Conservation (phyloP, 2,329 filamentous ascomycete species). For the Simplicillium sp. region DNA sequence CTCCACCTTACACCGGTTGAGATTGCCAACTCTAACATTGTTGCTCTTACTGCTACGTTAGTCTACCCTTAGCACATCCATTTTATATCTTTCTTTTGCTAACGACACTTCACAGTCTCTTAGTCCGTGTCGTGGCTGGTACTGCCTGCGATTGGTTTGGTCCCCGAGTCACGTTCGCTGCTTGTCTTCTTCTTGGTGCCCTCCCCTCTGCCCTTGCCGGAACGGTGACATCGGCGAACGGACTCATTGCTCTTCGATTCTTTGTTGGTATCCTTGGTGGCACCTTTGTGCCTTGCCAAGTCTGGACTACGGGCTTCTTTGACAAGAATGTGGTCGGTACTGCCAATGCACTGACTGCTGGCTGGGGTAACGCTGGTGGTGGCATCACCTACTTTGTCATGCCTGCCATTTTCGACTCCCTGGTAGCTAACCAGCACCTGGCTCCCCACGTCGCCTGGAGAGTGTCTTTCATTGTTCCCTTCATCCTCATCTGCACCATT, state of each 20-base stretch:
- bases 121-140: constrained; percentile 70
- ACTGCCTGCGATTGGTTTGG: constrained; percentile 81
- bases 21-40: constrained; percentile 83
- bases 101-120: constrained; percentile 23
- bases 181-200: constrained; percentile 61
- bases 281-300: constrained; percentile 80
- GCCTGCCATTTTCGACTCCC: constrained; percentile 78
- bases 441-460: constrained; percentile 67
- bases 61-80: neutral
- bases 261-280: constrained; percentile 74
- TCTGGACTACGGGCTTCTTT: constrained; percentile 88
- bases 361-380: constrained; percentile 79
- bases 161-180: constrained; percentile 69
- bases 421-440: constrained; percentile 51
- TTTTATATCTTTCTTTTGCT: neutral
- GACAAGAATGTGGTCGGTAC: constrained; percentile 92
- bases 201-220: constrained; percentile 78
- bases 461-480: constrained; percentile 74
- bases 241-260: constrained; percentile 64
- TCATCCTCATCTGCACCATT: constrained; percentile 60
- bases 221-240: constrained; percentile 51
- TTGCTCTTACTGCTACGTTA: constrained; percentile 56
- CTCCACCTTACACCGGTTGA: constrained; percentile 60
- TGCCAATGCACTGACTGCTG: constrained; percentile 75
- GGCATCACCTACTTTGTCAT: constrained; percentile 92